Evolutionary conservation across 352 stramenopile species (phyloP), one percentile per base, ranked within the genome.

Genomic region (Salisapilia sapeloensis): DNA sequence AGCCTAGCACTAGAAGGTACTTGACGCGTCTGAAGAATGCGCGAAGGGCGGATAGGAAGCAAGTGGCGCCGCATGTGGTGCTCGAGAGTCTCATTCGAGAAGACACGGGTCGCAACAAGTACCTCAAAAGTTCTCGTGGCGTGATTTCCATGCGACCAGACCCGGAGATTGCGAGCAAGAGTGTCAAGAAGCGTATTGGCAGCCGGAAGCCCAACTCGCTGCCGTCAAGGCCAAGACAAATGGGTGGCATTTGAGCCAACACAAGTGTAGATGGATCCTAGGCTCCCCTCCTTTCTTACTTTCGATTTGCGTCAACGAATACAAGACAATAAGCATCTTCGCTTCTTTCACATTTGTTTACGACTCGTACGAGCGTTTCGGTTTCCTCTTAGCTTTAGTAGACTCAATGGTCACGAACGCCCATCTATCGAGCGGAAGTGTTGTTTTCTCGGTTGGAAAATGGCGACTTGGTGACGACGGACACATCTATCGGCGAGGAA

Each of bases 71-170:
- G 19, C 70, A 85, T 30, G 50, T 82, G n/a, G 62, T 85, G 31
- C 40, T 85, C 4, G 66, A 85, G 40, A 85, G 70, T 60, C 45
- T 85, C 17, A 78, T 82, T 25, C 70, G 67, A 7, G 67, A 85
- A 42, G 70, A 85, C 33, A 74, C 66, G 13, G 69, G 66, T 1
- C 64, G 63, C 33, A 82, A 83, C 51, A 80, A 80, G 35, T 85
- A 82, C 45, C 56, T 82, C 30, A 85, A 85, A 62, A 82, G 70
- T 46, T 81, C 70, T 9, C 66, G 65, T 23, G 59, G 61, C 17
- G 63, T 78, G 10, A 81, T 82, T 32, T 82, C 66, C 29, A 45
- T 85, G 24, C 55, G 58, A 19, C 70, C 70, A 19, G 64, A 82
- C 46, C 64, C 70, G n/a, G 65, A 85, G 35, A 60, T 78, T 31